Base-by-base conservation (phyloP, 1,284 basidiomycete species). In the Leccinum holopus region DNA sequence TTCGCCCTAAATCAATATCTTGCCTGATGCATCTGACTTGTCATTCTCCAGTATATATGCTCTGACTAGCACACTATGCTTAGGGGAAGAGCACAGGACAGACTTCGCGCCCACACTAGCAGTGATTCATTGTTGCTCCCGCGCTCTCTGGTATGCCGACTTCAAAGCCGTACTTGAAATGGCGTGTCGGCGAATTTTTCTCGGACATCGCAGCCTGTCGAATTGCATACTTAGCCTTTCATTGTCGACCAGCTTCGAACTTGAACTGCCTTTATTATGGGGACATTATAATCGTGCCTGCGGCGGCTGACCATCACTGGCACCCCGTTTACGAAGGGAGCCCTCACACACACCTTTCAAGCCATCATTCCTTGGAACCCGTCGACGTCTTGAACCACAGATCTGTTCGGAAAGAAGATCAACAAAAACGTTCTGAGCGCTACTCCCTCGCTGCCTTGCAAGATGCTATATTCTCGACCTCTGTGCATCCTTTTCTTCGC, bases 401-500 rank as follows among this genome's bases (percentile, higher is more conserved):
- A 14, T 49, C 47, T 52, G 1, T 18, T 25, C 33, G 16, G 37
- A 37, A 61, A 59, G 64, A 35, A 28, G 28, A 49, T 47, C 44
- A 39, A 12, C 25, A 51, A n/a, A n/a, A 9, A 12, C 53, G n/a
- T 52, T 25, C 57, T 33, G 35, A 28, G 25, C 5, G 58, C 37
- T 54, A 53, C 54, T 61, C 30, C 32, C 55, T 33, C 58, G 16
- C 49, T 53, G 5, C 30, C 47, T 18, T 16, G 32, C 59, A 70
- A 39, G 58, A 71, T 73, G 70, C 61, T 59, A 4, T 32, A 64
- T 30, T 54, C 55, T 56, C 66, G 64, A 39, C 55, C 62, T 7
- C 54, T 69, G 32, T 60, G 66, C 44, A 21, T 59, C 58, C 14
- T 68, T 59, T 66, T 65, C 41, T 58, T 64, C 14, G 32, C 59